These are phyloP conservation scores for Larix sibirica DNA, from an alignment of 83 land plant genomes.

Conservation along the genomic window DNA sequence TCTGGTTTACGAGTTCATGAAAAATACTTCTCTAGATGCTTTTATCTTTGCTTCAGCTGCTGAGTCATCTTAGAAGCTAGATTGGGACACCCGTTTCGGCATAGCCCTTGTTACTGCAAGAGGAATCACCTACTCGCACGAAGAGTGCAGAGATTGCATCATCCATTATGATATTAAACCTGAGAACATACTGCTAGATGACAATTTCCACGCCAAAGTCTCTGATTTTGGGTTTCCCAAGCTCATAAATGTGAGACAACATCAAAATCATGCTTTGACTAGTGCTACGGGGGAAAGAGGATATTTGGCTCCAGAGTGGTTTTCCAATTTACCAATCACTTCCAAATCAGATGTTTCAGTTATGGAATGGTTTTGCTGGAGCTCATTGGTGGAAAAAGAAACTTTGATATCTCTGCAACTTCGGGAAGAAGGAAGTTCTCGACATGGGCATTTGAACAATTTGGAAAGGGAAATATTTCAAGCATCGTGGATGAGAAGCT, in stretches of 20 bases:
- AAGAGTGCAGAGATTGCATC: slow-evolving; percentile 80
- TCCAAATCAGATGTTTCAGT: slow-evolving; percentile 70
- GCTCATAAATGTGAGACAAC: slow-evolving; percentile 57
- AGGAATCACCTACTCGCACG: slow-evolving; percentile 83
- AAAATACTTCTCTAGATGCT: slow-evolving; percentile 71
- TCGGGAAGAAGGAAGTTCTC: slow-evolving; percentile 67
- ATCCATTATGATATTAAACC: slow-evolving; percentile 85
- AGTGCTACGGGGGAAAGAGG: slow-evolving; percentile 75
- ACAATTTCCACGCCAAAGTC: slow-evolving; percentile 66
- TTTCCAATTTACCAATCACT: slow-evolving; percentile 72
- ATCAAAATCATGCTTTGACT: slow-evolving; percentile 59
- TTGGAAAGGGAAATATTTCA: slow-evolving; percentile 44
- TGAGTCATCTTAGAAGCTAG: slow-evolving; percentile 27
- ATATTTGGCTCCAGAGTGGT: slow-evolving; percentile 87
- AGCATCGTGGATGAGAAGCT: slow-evolving; percentile 50
- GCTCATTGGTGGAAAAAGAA: slow-evolving; percentile 70
- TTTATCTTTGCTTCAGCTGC: slow-evolving; percentile 45
- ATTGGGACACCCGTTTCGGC: slow-evolving; percentile 54
- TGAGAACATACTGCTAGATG: slow-evolving; percentile 84
- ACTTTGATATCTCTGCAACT: slow-evolving; percentile 53
- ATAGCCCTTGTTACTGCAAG: slow-evolving; percentile 73
- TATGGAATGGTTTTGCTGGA: slow-evolving; percentile 83
- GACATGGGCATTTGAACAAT: slow-evolving; percentile 67
- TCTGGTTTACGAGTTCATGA: slow-evolving; percentile 86
- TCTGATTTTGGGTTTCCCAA: slow-evolving; percentile 86